These are phyloP conservation scores for Straminergon stramineum DNA, from an alignment of 225 moss, liverwort and hornwort species.

Conservation along the genomic window DNA sequence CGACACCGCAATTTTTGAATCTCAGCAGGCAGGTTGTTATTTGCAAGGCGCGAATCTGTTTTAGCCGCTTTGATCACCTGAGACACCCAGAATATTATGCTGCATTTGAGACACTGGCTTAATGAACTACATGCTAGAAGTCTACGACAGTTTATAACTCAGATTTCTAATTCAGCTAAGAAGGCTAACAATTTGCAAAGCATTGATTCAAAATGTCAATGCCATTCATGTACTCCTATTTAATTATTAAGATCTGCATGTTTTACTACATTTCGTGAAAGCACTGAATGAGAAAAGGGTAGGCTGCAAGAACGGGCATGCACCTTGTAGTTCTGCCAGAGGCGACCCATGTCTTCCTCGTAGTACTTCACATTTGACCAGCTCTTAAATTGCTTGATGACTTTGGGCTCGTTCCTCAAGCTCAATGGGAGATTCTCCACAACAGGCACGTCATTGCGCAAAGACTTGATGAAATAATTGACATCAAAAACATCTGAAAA, in stretches of 20 bases:
- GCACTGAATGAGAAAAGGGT: background rate
- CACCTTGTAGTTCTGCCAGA: conserved; percentile 79
- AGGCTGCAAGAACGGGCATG: background rate
- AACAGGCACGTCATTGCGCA: conserved; percentile 59
- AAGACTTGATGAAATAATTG: conserved; percentile 70
- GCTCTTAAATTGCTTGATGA: conserved; percentile 75
- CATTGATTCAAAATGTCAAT: background rate
- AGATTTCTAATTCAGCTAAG: background rate
- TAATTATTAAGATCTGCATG: background rate
- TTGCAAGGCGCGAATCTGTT: conserved; percentile 86
- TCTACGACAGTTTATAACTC: background rate
- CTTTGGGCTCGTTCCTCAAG: conserved; percentile 37
- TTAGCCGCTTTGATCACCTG: conserved; percentile 86
- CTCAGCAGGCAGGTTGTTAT: conserved; percentile 74
- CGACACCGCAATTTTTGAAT: conserved; percentile 95
- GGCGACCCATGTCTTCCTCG: conserved; percentile 58
- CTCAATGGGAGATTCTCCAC: conserved; percentile 53
- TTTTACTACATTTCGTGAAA: background rate
- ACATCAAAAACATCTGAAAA: conserved; percentile 90
- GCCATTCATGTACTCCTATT: background rate
- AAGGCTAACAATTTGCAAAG: background rate
- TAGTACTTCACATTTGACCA: conserved; percentile 81
- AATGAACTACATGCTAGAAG: background rate
- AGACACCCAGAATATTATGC: background rate
- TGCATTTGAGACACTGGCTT: background rate